A percentile compares a stretch with the other conserved stretches of the same genome.
phyloP scores from a whole-genome alignment of 805 yeast species.

The Cyberlindnera euphorbiiphila region DNA sequence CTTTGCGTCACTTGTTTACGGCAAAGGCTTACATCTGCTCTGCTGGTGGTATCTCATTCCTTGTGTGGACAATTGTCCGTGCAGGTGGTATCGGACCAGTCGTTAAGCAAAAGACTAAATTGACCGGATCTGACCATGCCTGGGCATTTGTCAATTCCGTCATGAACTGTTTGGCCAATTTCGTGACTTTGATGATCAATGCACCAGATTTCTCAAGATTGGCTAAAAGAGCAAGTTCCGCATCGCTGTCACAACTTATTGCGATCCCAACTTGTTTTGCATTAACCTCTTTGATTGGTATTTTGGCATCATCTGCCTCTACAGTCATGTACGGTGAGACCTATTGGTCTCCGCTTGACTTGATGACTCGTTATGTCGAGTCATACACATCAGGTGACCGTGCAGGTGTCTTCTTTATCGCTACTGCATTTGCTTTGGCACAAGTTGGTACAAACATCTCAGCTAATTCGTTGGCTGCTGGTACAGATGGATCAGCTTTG shows the following conservation, averaged over 20 bases:
- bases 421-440: slow-evolving; percentile 68
- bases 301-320: slow-evolving; percentile 79
- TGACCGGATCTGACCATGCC: slow-evolving; percentile 58
- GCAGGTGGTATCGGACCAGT: slow-evolving; percentile 79
- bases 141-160: slow-evolving; percentile 82
- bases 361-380: slow-evolving; percentile 56
- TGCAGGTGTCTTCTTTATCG: slow-evolving; percentile 76
- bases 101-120: slow-evolving; percentile 48
- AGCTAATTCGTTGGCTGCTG: slow-evolving; percentile 69
- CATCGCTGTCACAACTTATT: slow-evolving; percentile 53
- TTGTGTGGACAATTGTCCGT: slow-evolving; percentile 80
- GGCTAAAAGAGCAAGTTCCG: slow-evolving; percentile 52
- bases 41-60: slow-evolving; percentile 75
- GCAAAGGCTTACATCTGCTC: slow-evolving; percentile 78
- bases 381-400: slow-evolving; percentile 54
- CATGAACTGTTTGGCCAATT: slow-evolving; percentile 82
- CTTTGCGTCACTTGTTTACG: slow-evolving; percentile 78
- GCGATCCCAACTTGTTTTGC: slow-evolving; percentile 78
- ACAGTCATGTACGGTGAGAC: slow-evolving; percentile 62
- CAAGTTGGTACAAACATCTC: slow-evolving; percentile 78
- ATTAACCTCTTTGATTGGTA: slow-evolving; percentile 79
- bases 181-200: slow-evolving; percentile 80
- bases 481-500: slow-evolving; percentile 67
- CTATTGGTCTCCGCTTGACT: slow-evolving; percentile 80
- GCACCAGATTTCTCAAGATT: slow-evolving; percentile 90